A percentile compares a stretch with the other conserved stretches of the same genome.
Conservation (phyloP, 2,329 filamentous ascomycete species). For the Escovopsis weberi region DNA sequence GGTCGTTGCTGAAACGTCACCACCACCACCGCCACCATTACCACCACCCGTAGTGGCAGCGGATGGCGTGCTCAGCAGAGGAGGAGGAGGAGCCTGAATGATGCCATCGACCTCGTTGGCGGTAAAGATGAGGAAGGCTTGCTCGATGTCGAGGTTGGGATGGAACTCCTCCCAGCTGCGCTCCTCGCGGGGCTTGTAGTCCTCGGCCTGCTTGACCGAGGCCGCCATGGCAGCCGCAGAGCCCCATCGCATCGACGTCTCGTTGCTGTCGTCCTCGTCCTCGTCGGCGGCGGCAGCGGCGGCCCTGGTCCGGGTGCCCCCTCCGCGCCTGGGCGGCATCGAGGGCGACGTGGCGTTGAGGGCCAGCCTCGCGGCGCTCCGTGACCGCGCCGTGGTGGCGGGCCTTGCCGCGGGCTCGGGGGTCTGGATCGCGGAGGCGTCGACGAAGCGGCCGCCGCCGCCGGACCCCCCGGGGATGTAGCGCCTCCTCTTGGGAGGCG, state of each 20-base stretch:
- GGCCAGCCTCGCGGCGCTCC: conserved; percentile 32
- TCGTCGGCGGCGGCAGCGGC: conserved; percentile 22
- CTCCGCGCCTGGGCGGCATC: conserved; percentile 40
- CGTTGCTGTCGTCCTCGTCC: conserved; percentile 28
- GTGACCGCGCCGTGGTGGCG: conserved; percentile 36
- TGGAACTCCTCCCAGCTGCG: conserved; percentile 97
- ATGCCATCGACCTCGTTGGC: conserved; percentile 77
- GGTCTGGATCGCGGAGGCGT: conserved; percentile 51
- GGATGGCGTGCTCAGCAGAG: conserved; percentile 17
- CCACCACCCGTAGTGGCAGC: background rate
- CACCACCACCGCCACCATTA: too few species aligned
- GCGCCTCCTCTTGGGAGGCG: conserved; percentile 54
- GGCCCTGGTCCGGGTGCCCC: conserved; percentile 38
- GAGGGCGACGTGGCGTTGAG: conserved; percentile 21
- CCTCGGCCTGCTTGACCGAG: conserved; percentile 78
- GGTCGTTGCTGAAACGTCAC: too few species aligned
- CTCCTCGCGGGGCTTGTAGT: conserved; percentile 94
- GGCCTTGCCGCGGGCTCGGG: conserved; percentile 22
- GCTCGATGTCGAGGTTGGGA: conserved; percentile 82
- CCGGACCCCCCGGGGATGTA: conserved; percentile 82
- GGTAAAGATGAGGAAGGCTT: conserved; percentile 60
- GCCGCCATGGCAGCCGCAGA: conserved; percentile 83
- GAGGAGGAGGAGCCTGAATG: conserved; percentile 18
- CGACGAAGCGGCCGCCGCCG: conserved; percentile 71
- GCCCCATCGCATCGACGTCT: conserved; percentile 52